Conservation (phyloP, 257 asterid genomes). For the Solanum commersonii region DNA sequence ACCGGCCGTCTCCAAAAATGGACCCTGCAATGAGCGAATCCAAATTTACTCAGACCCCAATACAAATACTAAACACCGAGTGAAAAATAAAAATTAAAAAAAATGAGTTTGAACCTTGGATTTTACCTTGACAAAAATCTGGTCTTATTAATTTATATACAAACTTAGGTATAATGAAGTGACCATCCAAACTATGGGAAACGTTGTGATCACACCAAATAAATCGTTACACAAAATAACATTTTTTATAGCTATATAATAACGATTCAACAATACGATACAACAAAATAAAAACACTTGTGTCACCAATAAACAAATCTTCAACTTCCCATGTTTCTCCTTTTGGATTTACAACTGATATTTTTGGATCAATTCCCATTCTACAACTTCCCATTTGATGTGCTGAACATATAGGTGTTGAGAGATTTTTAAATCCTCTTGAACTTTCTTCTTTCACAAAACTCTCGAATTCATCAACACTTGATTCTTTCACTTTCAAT, state of each 20-base stretch:
- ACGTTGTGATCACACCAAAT: not conserved
- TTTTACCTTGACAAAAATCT: not conserved
- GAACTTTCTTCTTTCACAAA: conserved; percentile 54
- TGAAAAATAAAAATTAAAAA: not conserved
- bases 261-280: not conserved
- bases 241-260: not conserved
- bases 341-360: conserved; percentile 40
- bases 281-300: conserved; percentile 42
- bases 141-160: not conserved
- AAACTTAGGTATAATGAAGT: not conserved
- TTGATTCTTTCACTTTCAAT: conserved; percentile 41
- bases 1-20: not conserved
- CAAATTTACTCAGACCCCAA: not conserved
- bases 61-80: not conserved
- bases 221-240: not conserved
- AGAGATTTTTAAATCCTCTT: conserved; percentile 32
- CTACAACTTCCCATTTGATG: conserved; percentile 96
- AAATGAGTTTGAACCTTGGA: not conserved
- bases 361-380: conserved; percentile 62
- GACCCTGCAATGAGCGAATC: not conserved
- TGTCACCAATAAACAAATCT: conserved; percentile 60
- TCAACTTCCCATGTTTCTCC: conserved; percentile 83
- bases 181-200: not conserved
- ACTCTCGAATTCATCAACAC: conserved; percentile 34
- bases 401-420: conserved; percentile 59